phyloP scores from a whole-genome alignment of 2,329 filamentous ascomycete genomes.

The Verticillium albo-atrum region DNA sequence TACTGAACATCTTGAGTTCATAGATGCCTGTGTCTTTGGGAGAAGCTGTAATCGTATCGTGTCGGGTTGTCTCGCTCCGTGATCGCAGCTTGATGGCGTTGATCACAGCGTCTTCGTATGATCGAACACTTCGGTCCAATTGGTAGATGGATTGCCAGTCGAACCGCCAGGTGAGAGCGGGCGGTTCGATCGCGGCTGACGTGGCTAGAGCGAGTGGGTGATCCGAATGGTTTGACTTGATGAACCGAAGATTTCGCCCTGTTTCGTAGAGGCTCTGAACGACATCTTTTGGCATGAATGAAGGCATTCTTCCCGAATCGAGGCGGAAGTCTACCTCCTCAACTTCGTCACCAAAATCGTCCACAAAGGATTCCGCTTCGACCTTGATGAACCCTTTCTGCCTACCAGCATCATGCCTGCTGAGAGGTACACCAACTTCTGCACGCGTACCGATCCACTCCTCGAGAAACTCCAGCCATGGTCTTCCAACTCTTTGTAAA shows the following conservation, averaged over 20 bases:
- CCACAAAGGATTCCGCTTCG: slow-evolving; percentile 47
- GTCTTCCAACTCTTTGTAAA: slow-evolving; percentile 55
- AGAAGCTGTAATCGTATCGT: not conserved
- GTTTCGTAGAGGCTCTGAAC: slow-evolving; percentile 72
- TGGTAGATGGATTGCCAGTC: slow-evolving; percentile 64
- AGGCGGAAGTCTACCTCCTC: slow-evolving; percentile 59
- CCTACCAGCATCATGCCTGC: slow-evolving; percentile 37
- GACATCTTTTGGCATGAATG: slow-evolving; percentile 67
- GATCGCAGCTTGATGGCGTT: slow-evolving; percentile 21
- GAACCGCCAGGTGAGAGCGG: slow-evolving; percentile 63
- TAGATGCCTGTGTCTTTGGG: slow-evolving; percentile 5
- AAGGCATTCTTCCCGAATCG: slow-evolving; percentile 61
- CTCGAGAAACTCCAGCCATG: slow-evolving; percentile 64
- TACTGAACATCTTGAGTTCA: slow-evolving; percentile 43
- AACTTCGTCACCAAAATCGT: slow-evolving; percentile 55
- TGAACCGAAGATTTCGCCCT: slow-evolving; percentile 69
- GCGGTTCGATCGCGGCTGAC: slow-evolving; percentile 37
- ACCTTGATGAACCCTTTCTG: slow-evolving; percentile 58
- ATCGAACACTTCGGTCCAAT: slow-evolving; percentile 55
- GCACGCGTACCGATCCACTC: slow-evolving; percentile 70
- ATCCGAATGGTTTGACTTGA: slow-evolving; percentile 64
- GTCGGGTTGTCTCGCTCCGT: not conserved
- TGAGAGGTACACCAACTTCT: slow-evolving; percentile 51
- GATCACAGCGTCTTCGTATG: slow-evolving; percentile 42
- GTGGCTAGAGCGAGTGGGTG: slow-evolving; percentile 61